Evolutionary conservation across 192 early-diverging fungal genomes (phyloP), one percentile per base, ranked within the genome.

Genomic region (Rhizoclosmatium sp.): DNA sequence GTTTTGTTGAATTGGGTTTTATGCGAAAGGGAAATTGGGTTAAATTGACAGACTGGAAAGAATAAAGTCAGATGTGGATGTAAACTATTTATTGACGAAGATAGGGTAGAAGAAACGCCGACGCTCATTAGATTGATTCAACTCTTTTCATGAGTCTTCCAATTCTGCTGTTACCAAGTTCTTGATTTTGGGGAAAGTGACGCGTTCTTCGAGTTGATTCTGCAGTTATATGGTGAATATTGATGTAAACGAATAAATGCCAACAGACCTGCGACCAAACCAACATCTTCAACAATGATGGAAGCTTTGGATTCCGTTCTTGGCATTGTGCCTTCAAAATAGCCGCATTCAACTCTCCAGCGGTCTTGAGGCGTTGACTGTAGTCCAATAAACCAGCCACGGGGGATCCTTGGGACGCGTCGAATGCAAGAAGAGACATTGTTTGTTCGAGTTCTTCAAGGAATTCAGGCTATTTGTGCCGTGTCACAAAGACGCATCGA

Each of bases 351-450:
- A 99, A 87, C 81, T 99, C 98, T 31, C 91, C 91, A 0, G 98
- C 98, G 4, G 93, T 93, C 82, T 95, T 94, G 83, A 97, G 95
- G 49, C 96, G 82, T 74, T 99, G 96, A 19, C 90, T 85, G 82
- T 93, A 92, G 56, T 97, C 95, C 74, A 99, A 80, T 65, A 99
- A 84, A 73, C 95, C 93, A 3, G 90, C 90, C 23, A 99, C 91
- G 31, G 98, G 96, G 4, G 93, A 95, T 9, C 7, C 12, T 21
- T 56, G n/a, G 21, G 69, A 39, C 9, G 60, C 83, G 41, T 98
- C 95, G 85, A 99, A 99, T 3, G 96, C 98, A 60, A 99, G 85
- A 67, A 99, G 84, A 2, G 97, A 94, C 97, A 99, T 99, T 9
- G 97, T 98, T 46, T 91, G 87, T 77, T 99, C 98, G 51, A 99